Percentiles rank a stretch among this genome's conserved stretches.
phyloP scores from a whole-genome alignment of 2,329 filamentous ascomycete genomes.

The Aureobasidium zeae region DNA sequence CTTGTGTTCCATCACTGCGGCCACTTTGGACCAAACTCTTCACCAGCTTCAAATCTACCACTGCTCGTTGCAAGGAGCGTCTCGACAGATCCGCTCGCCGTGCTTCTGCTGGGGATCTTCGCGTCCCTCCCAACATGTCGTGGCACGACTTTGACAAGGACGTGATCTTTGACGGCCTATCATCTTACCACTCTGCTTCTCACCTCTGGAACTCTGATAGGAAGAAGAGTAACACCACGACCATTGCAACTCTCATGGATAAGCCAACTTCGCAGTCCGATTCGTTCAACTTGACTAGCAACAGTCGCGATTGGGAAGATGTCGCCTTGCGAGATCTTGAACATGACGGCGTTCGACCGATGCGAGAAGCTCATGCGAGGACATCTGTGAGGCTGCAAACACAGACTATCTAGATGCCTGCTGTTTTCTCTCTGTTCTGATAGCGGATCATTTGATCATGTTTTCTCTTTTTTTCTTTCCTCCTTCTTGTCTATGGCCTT shows the following conservation, averaged over 20 bases:
- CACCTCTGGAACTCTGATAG: background rate
- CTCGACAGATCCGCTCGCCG: background rate
- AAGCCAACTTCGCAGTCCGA: background rate
- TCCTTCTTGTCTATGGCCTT: background rate
- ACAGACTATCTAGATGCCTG: background rate
- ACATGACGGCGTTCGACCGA: background rate
- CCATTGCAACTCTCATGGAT: background rate
- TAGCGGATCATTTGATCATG: no score
- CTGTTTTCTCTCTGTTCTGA: no score
- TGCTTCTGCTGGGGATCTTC: background rate
- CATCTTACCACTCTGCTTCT: slow-evolving; percentile 1
- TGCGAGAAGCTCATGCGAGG: background rate
- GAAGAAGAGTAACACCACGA: slow-evolving; percentile 7
- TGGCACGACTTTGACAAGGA: slow-evolving; percentile 13
- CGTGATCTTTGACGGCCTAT: slow-evolving; percentile 6
- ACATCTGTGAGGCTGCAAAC: background rate
- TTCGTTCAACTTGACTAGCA: slow-evolving; percentile 3
- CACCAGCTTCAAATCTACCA: background rate
- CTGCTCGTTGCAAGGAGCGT: background rate
- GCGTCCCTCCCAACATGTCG: background rate
- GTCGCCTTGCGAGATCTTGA: slow-evolving; percentile 1
- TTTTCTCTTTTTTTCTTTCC: background rate
- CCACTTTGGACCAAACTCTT: slow-evolving; percentile 19
- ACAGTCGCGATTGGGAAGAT: background rate
- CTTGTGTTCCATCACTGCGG: slow-evolving; percentile 31